Conservation (phyloP, 2,329 filamentous ascomycete species). For the Neonectria sp. region DNA sequence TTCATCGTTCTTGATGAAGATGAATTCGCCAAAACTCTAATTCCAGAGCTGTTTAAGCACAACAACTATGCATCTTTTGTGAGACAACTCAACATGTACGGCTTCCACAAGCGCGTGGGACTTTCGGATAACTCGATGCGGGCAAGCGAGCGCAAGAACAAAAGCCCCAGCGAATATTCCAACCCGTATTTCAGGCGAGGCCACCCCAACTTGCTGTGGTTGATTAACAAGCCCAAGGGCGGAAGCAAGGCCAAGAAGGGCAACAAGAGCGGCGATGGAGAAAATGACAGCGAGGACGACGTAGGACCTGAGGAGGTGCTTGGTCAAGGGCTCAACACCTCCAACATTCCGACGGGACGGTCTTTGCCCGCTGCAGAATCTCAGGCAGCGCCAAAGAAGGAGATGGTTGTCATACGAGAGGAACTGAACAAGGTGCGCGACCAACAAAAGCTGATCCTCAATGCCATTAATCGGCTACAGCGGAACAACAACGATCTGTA, state of each 20-base stretch:
- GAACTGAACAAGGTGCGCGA: slow-evolving; percentile 87
- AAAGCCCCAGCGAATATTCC: slow-evolving; percentile 97
- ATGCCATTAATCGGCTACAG: slow-evolving; percentile 84
- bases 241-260: slow-evolving; percentile 72
- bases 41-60: slow-evolving; percentile 99
- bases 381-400: slow-evolving; percentile 74
- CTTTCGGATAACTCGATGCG: slow-evolving; percentile 98
- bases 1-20: slow-evolving; percentile 98
- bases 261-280: slow-evolving; percentile 74
- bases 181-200: slow-evolving; percentile 97
- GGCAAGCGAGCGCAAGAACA: slow-evolving; percentile 96
- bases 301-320: slow-evolving; percentile 59
- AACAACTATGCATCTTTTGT: slow-evolving; percentile 99
- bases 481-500: slow-evolving; percentile 91
- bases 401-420: slow-evolving; percentile 82
- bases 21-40: slow-evolving; percentile 96
- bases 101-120: slow-evolving; percentile 96
- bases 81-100: slow-evolving; percentile 95
- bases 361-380: slow-evolving; percentile 61
- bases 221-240: slow-evolving; percentile 95
- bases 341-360: slow-evolving; percentile 42
- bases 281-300: slow-evolving; percentile 78
- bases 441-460: slow-evolving; percentile 89
- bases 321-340: slow-evolving; percentile 38
- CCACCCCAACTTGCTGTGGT: slow-evolving; percentile 92